Base-by-base conservation (phyloP, 805 yeast genomes). In the Danielia oregonensis region DNA sequence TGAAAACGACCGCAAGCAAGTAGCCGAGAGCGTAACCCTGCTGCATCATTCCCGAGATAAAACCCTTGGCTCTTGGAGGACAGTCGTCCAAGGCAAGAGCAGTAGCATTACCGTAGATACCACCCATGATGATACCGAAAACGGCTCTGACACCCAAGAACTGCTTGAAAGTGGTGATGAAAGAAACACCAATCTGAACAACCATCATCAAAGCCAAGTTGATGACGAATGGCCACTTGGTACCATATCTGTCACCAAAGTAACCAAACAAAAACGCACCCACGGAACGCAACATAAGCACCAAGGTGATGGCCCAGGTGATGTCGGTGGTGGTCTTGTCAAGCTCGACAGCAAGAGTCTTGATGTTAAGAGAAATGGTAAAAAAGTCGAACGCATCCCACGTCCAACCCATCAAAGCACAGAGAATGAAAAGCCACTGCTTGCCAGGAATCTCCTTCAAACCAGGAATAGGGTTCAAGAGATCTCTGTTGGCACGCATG, bases 401-500 rank as follows among this genome's bases (percentile, higher is more conserved):
- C 11, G 43, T 35, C 43, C 43, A 39, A 22, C 36, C 43, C 35
- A 32, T 30, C 17, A 39, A 35, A 7, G 37, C 43, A 26, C 39
- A 32, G 21, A 35, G 25, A 14, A 35, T 33, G 16, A 35, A 35
- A 24, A 21, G 30, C 41, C 45, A 38, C 29, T 36, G 34, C 26
- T 27, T 23, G 13, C 40, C 37, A 23, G 35, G 8, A 13, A 32
- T 26, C 31, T 43, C 37, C 33, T 35, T 34, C 39, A 40, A 26
- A 14, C 37, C 42, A 3, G 34, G 44, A 17, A 45, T 31, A 4
- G 49, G 49, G 35, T 45, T 45, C 24, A 33, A 23, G 26, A 52
- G 57, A 17, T 51, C 51, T 13, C 63, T 53, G 44, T 46, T 45
- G 3, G 44, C 42, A 5, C 15, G 15, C 19, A 35, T 23, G 33